Evolutionary conservation across 331 rosid species (phyloP).

Genomic region (Phaseolus coccineus): DNA sequence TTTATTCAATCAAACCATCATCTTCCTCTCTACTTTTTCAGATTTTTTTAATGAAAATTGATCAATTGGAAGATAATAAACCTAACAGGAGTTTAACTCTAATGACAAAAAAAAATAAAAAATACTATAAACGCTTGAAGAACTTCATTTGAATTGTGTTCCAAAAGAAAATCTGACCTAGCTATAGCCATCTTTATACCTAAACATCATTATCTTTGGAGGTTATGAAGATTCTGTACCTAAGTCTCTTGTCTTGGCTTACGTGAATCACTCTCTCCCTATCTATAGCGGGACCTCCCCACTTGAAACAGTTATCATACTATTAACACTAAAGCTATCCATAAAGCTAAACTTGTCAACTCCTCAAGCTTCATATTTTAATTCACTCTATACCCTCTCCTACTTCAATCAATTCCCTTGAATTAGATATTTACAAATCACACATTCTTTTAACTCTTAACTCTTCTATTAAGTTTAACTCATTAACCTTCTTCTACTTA

Average conservation of each 20-base stretch:
- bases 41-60: no score
- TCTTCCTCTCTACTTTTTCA: no score
- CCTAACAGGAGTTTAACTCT: no score
- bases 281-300: conserved; percentile 26
- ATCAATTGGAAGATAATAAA: no score
- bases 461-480: no score
- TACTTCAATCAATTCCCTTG: background rate
- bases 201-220: background rate
- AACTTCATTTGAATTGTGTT: background rate
- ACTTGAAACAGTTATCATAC: background rate
- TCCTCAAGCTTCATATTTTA: background rate
- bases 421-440: background rate
- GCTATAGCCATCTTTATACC: background rate
- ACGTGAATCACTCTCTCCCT: background rate
- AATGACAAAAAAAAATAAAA: background rate
- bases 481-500: no score
- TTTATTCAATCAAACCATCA: no score
- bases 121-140: background rate
- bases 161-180: background rate
- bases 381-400: no score
- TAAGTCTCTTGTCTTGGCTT: background rate
- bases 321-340: background rate
- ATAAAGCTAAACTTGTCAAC: background rate
- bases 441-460: background rate
- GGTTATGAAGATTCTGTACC: conserved; percentile 4